phyloP scores from a whole-genome alignment of 2,329 filamentous ascomycete species.

The Aspergillus proliferans region DNA sequence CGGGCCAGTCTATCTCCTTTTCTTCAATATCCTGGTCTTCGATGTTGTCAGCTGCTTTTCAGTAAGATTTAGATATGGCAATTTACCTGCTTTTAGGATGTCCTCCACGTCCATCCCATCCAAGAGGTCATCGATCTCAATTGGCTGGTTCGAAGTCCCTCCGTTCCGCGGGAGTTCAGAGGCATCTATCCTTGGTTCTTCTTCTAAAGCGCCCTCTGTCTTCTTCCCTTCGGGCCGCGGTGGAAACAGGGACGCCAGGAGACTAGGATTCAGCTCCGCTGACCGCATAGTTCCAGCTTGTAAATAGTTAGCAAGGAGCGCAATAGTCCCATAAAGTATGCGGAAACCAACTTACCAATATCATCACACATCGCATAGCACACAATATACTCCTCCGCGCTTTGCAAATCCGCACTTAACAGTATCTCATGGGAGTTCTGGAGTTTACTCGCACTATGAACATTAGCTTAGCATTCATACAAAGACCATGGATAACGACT shows the following conservation, averaged over 20 bases:
- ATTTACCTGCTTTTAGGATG: constrained; percentile 39
- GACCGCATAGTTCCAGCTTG: constrained; percentile 52
- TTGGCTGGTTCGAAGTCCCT: constrained; percentile 5
- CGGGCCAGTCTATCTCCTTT: constrained; percentile 18
- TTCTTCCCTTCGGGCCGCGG: constrained; percentile 1
- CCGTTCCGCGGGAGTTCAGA: constrained; percentile 11
- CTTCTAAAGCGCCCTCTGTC: constrained; percentile 10
- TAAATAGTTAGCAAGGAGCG: constrained; percentile 7
- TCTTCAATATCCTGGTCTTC: neutral
- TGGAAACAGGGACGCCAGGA: constrained; percentile 44
- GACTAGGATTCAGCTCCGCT: constrained; percentile 47
- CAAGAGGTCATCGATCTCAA: constrained; percentile 40
- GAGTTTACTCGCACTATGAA: constrained; percentile 56
- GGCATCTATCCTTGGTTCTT: constrained; percentile 12
- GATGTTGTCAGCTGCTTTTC: neutral
- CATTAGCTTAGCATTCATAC: constrained; percentile 17
- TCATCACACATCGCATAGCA: constrained; percentile 78
- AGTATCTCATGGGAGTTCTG: constrained; percentile 55
- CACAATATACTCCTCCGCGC: constrained; percentile 52
- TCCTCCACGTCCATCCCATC: constrained; percentile 50
- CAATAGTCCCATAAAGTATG: neutral
- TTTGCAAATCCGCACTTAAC: constrained; percentile 53
- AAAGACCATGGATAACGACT: constrained; percentile 4
- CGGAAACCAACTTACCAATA: constrained; percentile 49
- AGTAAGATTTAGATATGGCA: neutral